Percentiles rank a stretch among this genome's conserved stretches.
phyloP scores from a whole-genome alignment of 2,329 filamentous ascomycete genomes.

The Helminthosporium solani region DNA sequence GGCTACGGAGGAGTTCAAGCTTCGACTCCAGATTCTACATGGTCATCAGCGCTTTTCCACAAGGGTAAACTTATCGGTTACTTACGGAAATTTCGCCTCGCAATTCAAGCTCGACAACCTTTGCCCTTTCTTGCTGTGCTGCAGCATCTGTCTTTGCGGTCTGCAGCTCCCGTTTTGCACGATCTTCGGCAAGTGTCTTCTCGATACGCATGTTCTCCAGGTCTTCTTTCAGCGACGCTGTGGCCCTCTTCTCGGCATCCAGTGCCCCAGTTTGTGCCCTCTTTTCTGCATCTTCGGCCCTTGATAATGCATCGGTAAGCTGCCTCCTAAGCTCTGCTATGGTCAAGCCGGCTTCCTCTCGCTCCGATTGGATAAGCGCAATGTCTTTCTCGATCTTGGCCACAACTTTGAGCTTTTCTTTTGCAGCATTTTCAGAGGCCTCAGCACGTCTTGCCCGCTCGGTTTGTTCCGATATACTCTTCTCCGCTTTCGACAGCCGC shows the following conservation, averaged over 20 bases:
- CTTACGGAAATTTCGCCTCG: conserved; percentile 68
- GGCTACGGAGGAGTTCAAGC: conserved; percentile 79
- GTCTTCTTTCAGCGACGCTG: conserved; percentile 61
- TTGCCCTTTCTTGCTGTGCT: conserved; percentile 68
- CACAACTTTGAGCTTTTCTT: conserved; percentile 56
- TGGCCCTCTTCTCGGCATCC: conserved; percentile 62
- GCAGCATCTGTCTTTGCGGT: conserved; percentile 73
- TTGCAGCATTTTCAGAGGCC: conserved; percentile 57
- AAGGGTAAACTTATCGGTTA: background rate
- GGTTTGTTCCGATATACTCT: conserved; percentile 60
- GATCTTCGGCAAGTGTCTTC: conserved; percentile 72
- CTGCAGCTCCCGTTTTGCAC: conserved; percentile 65
- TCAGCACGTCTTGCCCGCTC: conserved; percentile 63
- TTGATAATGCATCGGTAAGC: conserved; percentile 65
- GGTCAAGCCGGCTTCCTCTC: conserved; percentile 62
- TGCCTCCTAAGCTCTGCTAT: conserved; percentile 70
- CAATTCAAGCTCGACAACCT: conserved; percentile 71
- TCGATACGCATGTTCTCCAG: conserved; percentile 69
- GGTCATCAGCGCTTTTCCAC: conserved; percentile 21
- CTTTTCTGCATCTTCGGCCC: conserved; percentile 65
- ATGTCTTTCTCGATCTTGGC: conserved; percentile 58
- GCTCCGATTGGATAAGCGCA: conserved; percentile 62
- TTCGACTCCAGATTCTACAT: conserved; percentile 77
- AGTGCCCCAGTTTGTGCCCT: conserved; percentile 68
- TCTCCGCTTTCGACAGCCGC: conserved; percentile 66